Conservation (phyloP, 306 rosid species). For the Lathyrus tuberosus region DNA sequence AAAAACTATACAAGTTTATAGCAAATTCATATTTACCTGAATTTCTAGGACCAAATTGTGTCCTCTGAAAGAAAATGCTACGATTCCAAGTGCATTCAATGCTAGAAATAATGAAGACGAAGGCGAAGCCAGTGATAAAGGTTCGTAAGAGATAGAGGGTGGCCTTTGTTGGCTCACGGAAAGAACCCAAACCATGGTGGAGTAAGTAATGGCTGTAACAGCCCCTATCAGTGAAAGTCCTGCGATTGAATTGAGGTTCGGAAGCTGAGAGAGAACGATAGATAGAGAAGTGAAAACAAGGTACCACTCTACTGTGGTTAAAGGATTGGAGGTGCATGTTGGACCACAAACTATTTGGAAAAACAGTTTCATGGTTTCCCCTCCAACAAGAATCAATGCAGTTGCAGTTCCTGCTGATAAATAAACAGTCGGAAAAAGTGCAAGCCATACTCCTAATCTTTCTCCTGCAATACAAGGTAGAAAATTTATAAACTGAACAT, state of each 20-base stretch:
- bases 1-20: slow-evolving; percentile 9
- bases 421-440: slow-evolving; percentile 91
- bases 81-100: slow-evolving; percentile 89
- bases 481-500: slow-evolving; percentile 17
- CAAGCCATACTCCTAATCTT: slow-evolving; percentile 97
- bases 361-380: slow-evolving; percentile 97
- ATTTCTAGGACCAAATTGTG: slow-evolving; percentile 89
- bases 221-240: slow-evolving; percentile 97
- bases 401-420: slow-evolving; percentile 99
- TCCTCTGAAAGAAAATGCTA: slow-evolving; percentile 97
- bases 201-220: slow-evolving; percentile 94
- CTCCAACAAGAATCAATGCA: slow-evolving; percentile 95
- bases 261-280: slow-evolving; percentile 95
- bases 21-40: slow-evolving; percentile 57
- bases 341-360: slow-evolving; percentile 96
- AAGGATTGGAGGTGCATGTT: slow-evolving; percentile 80
- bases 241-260: slow-evolving; percentile 96
- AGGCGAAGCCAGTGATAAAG: slow-evolving; percentile 58
- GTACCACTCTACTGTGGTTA: slow-evolving; percentile 98
- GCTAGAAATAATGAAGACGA: slow-evolving; percentile 74
- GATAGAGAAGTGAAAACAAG: slow-evolving; percentile 92
- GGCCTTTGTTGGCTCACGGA: slow-evolving; percentile 94
- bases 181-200: slow-evolving; percentile 98
- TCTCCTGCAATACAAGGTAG: slow-evolving; percentile 65
- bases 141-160: slow-evolving; percentile 77